These are phyloP conservation scores for Debaryomyces maramus DNA, from an alignment of 805 yeast genomes.

Conservation along the genomic window DNA sequence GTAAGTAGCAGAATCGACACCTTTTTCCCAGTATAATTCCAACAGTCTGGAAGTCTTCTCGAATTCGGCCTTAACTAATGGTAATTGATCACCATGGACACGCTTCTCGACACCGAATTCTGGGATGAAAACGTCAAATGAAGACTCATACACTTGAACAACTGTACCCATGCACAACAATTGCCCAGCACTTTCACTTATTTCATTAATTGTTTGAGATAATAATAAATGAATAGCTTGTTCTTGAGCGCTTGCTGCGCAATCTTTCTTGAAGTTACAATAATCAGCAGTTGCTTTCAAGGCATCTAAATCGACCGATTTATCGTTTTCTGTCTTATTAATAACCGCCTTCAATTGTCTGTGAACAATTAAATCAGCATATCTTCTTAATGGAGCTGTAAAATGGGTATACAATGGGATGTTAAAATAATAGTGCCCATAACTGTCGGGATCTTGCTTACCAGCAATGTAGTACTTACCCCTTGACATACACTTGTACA, in stretches of 20 bases:
- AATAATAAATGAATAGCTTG: slow-evolving; percentile 87
- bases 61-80: slow-evolving; percentile 88
- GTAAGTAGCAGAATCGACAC: slow-evolving; percentile 88
- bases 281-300: slow-evolving; percentile 84
- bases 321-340: slow-evolving; percentile 36
- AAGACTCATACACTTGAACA: slow-evolving; percentile 90
- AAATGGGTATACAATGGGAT: slow-evolving; percentile 89
- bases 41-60: slow-evolving; percentile 64
- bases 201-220: slow-evolving; percentile 78
- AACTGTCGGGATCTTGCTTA: slow-evolving; percentile 73
- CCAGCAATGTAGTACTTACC: slow-evolving; percentile 91
- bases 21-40: slow-evolving; percentile 89
- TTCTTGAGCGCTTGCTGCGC: slow-evolving; percentile 89
- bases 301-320: slow-evolving; percentile 57
- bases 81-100: slow-evolving; percentile 96
- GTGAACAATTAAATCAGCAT: slow-evolving; percentile 90
- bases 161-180: slow-evolving; percentile 82
- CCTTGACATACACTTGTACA: slow-evolving; percentile 78
- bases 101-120: slow-evolving; percentile 94
- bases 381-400: slow-evolving; percentile 88
- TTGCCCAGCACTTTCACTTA: slow-evolving; percentile 75
- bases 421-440: slow-evolving; percentile 78
- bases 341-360: slow-evolving; percentile 80
- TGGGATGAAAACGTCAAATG: slow-evolving; percentile 90
- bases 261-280: slow-evolving; percentile 93